phyloP scores from a whole-genome alignment of 495 filamentous ascomycete species.

The Hypoxylon rickii region DNA sequence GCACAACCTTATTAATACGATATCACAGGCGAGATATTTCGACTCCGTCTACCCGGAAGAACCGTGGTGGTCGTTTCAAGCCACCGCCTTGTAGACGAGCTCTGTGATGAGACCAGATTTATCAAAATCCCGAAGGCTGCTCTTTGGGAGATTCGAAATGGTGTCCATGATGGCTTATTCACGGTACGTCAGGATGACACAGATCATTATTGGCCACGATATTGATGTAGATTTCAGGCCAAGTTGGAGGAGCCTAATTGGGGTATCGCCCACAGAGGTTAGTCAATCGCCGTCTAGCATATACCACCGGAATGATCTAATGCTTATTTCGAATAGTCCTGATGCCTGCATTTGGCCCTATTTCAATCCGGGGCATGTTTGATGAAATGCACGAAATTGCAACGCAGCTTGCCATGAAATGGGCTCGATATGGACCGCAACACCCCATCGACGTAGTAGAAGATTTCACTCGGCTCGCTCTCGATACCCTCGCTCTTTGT shows the following conservation, averaged over 20 bases:
- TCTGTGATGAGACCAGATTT: slow-evolving; percentile 72
- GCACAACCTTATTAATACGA: neutral
- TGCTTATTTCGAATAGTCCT: slow-evolving; percentile 38
- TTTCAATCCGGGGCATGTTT: slow-evolving; percentile 72
- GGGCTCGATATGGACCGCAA: slow-evolving; percentile 66
- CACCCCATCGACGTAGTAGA: slow-evolving; percentile 63
- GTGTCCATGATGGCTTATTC: slow-evolving; percentile 69
- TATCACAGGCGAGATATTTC: slow-evolving; percentile 34
- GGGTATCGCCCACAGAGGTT: slow-evolving; percentile 68
- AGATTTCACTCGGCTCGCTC: slow-evolving; percentile 76
- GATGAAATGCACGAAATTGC: slow-evolving; percentile 77
- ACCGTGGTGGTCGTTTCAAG: slow-evolving; percentile 49
- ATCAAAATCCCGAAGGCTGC: slow-evolving; percentile 53
- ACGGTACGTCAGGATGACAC: slow-evolving; percentile 42
- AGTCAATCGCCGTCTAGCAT: slow-evolving; percentile 2
- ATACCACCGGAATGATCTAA: neutral
- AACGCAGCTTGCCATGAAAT: slow-evolving; percentile 72
- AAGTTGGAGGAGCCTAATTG: slow-evolving; percentile 65
- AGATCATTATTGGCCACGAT: neutral
- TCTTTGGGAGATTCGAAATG: slow-evolving; percentile 59
- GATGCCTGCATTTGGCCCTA: slow-evolving; percentile 72
- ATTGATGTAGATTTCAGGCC: slow-evolving; percentile 42
- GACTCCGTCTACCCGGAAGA: slow-evolving; percentile 34
- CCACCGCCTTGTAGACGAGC: slow-evolving; percentile 64
- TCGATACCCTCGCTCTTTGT: slow-evolving; percentile 75